These are phyloP conservation scores for Pythium sp. DNA, from an alignment of 352 stramenopile species.

Conservation along the genomic window DNA sequence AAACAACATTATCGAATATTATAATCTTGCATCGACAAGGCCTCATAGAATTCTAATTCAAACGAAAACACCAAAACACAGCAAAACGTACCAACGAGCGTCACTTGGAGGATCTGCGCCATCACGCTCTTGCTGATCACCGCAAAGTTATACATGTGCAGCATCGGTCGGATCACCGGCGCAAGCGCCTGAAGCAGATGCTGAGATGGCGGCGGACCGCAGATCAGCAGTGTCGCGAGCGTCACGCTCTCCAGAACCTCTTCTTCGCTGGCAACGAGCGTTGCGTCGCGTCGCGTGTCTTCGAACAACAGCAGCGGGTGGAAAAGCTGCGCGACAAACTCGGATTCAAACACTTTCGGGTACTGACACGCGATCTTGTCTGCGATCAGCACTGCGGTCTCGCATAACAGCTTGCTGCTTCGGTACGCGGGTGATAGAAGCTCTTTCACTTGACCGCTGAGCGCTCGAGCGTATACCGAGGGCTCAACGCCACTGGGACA, in stretches of 20 bases:
- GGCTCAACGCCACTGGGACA: constrained; percentile 45
- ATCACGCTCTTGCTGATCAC: constrained; percentile 63
- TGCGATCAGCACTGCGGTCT: constrained; percentile 64
- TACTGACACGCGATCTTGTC: constrained; percentile 54
- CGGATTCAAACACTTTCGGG: constrained; percentile 38
- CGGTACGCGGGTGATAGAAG: constrained; percentile 49
- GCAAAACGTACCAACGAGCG: constrained; percentile 42
- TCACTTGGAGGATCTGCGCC: constrained; percentile 39
- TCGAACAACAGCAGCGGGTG: constrained; percentile 66
- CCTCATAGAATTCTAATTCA: neutral
- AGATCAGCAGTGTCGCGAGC: constrained; percentile 57
- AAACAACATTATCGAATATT: neutral
- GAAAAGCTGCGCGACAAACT: constrained; percentile 58
- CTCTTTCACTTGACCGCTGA: constrained; percentile 53
- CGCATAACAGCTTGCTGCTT: constrained; percentile 66
- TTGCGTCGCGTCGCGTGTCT: constrained; percentile 16
- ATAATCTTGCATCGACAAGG: neutral
- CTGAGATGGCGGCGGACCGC: constrained; percentile 61
- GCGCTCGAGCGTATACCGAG: constrained; percentile 36
- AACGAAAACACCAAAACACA: neutral
- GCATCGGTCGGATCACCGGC: constrained; percentile 51
- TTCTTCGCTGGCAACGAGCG: constrained; percentile 32
- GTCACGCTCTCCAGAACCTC: constrained; percentile 50
- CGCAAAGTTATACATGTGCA: constrained; percentile 77
- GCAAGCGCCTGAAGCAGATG: constrained; percentile 42